These are phyloP conservation scores for Monotropa hypopitys DNA, from an alignment of 179 eudicot genomes.

Conservation along the genomic window DNA sequence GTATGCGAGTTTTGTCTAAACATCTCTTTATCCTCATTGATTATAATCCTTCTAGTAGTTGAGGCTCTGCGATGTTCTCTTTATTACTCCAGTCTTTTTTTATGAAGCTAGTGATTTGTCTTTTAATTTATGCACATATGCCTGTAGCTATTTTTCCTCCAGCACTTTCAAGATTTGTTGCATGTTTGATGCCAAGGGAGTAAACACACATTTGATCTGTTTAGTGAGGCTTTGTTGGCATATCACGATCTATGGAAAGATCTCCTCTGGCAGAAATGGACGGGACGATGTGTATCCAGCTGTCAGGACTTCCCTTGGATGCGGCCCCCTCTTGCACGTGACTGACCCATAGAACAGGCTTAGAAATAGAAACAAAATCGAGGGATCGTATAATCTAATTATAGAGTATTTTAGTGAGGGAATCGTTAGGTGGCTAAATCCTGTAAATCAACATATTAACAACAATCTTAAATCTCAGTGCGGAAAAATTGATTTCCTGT, in stretches of 20 bases:
- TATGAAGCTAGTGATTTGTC: background rate
- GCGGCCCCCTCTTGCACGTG: background rate
- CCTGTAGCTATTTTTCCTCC: background rate
- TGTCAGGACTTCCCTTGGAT: background rate
- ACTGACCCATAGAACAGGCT: background rate
- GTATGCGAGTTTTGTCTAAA: conserved; percentile 23
- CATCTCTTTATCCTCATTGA: background rate
- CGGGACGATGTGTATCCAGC: background rate
- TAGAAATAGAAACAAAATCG: background rate
- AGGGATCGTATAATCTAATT: background rate
- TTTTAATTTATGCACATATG: background rate
- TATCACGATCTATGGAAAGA: background rate
- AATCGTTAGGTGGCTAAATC: background rate
- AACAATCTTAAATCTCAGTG: background rate
- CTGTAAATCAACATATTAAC: background rate
- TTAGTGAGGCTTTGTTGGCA: background rate
- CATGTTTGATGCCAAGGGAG: background rate
- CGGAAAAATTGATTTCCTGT: background rate
- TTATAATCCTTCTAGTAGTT: background rate
- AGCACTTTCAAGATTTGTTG: background rate
- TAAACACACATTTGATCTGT: background rate
- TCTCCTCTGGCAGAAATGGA: background rate
- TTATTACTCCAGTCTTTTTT: background rate
- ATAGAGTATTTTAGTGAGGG: background rate
- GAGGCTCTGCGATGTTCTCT: background rate